Base-by-base conservation (phyloP, 495 filamentous ascomycete species). In the Penicillium herquei region DNA sequence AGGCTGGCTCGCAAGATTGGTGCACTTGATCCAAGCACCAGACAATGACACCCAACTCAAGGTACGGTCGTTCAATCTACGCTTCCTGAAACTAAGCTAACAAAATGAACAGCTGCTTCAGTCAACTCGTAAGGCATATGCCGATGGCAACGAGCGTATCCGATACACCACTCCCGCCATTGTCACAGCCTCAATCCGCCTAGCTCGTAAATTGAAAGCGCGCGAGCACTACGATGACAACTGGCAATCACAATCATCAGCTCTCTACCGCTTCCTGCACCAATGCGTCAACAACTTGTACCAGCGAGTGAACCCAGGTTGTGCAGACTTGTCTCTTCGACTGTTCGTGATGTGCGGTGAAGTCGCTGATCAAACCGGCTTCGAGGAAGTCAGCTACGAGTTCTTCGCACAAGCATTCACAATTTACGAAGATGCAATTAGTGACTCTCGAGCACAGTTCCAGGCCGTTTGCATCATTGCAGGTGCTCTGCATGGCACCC, bases 401-500 rank as follows among this genome's bases (percentile, higher is more conserved):
- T 98, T 95, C 78, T 98, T 97, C 63, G 94, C 93, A 3, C 95
- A 98, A 67, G 94, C 94, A 1, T 98, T 98, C 57, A 98, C 94
- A 0, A 91, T 98, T 32, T 98, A 98, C 67, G 94, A 98, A 67
- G 95, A 98, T 72, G 84, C 89, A 1, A 89, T 98, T 54, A 93
- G 89, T 51, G 94, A 98, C 68, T 96, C 90, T 12, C 86, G 94
- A 55, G 92, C 92, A 1, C 94, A 98, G 66, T 98, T 96, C 78
- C 94, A 98, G 72, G 92, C 95, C 10, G 94, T 98, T 5, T 97
- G 92, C 61, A 84, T 96, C 35, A 94, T 98, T 57, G 89, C 94
- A 3, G 90, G 88, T 55, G 92, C 90, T 13, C 72, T 98, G 42
- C 91, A 96, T 63, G 84, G 87, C 34, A 90, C 90, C 2, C 79